Evolutionary conservation across 148 eudicot species (phyloP).

Genomic region (Bassia scoparia): DNA sequence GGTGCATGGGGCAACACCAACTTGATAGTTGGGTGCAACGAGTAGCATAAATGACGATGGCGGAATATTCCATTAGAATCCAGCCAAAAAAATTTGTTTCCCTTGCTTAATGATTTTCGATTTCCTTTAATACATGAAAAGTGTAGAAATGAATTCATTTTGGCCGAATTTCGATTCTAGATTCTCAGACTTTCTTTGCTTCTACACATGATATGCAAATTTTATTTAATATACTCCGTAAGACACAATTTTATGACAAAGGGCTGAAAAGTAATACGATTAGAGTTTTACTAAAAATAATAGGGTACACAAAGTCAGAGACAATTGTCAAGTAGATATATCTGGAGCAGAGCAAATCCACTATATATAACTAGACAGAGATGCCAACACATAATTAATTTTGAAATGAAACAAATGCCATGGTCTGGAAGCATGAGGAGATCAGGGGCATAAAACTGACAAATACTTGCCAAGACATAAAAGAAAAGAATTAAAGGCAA

Average conservation of each 20-base stretch:
- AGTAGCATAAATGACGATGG: too few species aligned
- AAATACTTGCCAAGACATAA: background rate
- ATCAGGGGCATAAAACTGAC: background rate
- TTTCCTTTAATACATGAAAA: too few species aligned
- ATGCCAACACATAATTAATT: background rate
- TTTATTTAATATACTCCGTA: background rate
- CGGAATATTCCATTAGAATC: too few species aligned
- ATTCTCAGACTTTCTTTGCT: background rate
- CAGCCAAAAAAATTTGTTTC: background rate
- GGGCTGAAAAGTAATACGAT: background rate
- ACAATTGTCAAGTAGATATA: too few species aligned
- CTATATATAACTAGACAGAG: background rate
- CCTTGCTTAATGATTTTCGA: too few species aligned
- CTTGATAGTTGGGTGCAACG: too few species aligned
- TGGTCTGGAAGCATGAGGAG: background rate
- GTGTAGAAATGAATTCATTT: too few species aligned
- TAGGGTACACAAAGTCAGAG: too few species aligned
- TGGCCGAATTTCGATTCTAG: too few species aligned
- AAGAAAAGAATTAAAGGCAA: background rate
- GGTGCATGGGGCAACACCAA: too few species aligned
- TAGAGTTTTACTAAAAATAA: too few species aligned
- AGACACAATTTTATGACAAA: background rate
- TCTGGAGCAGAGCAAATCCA: too few species aligned
- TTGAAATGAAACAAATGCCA: background rate
- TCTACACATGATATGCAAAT: background rate